A percentile compares a stretch with the other conserved stretches of the same genome.
Conservation (phyloP, 1,284 basidiomycete species). For the Microbotryomycetes sp. region DNA sequence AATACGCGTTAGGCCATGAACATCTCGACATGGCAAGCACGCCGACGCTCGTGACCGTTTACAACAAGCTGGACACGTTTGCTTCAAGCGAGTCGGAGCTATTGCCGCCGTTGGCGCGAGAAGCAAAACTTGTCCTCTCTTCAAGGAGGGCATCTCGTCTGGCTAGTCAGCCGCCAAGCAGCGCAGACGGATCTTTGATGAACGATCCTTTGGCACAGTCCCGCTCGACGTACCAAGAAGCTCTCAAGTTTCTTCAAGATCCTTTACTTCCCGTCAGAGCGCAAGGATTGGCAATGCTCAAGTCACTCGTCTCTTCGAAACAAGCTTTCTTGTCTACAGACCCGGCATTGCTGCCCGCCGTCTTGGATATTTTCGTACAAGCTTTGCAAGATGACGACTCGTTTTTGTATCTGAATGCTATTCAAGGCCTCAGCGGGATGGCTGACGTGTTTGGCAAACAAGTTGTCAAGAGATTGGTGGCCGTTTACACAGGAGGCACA, state of each 20-base stretch:
- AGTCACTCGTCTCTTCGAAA: slow-evolving; percentile 55
- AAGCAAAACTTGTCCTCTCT: slow-evolving; percentile 72
- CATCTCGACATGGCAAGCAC: slow-evolving; percentile 55
- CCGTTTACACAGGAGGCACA: slow-evolving; percentile 48
- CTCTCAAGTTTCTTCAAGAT: slow-evolving; percentile 80
- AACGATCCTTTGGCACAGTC: slow-evolving; percentile 19
- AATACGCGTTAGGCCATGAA: slow-evolving; percentile 53
- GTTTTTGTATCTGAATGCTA: slow-evolving; percentile 87
- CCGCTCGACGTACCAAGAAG: slow-evolving; percentile 66
- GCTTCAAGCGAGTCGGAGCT: slow-evolving; percentile 44
- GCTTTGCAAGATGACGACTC: slow-evolving; percentile 86
- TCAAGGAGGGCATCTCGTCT: slow-evolving; percentile 49
- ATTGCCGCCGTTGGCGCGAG: slow-evolving; percentile 57
- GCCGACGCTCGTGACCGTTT: slow-evolving; percentile 63
- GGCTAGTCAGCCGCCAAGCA: neutral
- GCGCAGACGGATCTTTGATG: slow-evolving; percentile 46
- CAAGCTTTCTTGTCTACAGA: slow-evolving; percentile 39
- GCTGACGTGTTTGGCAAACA: slow-evolving; percentile 66
- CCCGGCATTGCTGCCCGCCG: slow-evolving; percentile 61
- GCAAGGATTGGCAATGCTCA: slow-evolving; percentile 78
- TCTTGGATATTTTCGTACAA: slow-evolving; percentile 74
- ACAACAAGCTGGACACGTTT: slow-evolving; percentile 55
- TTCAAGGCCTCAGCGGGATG: slow-evolving; percentile 78
- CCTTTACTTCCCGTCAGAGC: slow-evolving; percentile 90
- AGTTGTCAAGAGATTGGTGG: slow-evolving; percentile 58